Evolutionary conservation across 2,329 filamentous ascomycete species (phyloP), one percentile per base, ranked within the genome.

Genomic region (Pestalotiopsis sp.): DNA sequence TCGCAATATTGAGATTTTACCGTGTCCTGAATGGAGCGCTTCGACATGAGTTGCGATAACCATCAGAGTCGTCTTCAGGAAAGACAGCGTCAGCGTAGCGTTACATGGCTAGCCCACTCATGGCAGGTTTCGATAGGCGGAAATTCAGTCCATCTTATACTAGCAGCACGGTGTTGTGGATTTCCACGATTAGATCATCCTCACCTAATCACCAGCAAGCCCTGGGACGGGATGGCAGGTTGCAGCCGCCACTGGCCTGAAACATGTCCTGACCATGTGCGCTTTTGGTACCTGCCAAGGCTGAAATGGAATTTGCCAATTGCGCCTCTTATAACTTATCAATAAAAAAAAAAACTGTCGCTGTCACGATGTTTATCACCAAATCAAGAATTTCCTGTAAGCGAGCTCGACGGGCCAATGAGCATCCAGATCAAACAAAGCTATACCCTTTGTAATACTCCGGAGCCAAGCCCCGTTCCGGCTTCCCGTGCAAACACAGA

Each of bases 391-490:
- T 52, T 52, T n/a, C 3, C 14, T 52, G 45, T 17, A 52, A 52
- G 45, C 45, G 45, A 52, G 45, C 45, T n/a, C 17, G 4, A 20
- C 45, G 17, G 20, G 59, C 59, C 59, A 62, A 62, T 62, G 20
- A 39, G 17, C 4, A n/a, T 27, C 14, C 39, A 12, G 38, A 13
- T 20, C 61, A 39, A 27, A 27, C 11, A 45, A 13, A 52, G 41
- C 61, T 64, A 64, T 64, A 64, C 61, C 31, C 61, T 45, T 62
- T 38, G 61, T 49, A 36, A 64, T 14, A 27, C 20, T 25, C 61
- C 61, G 61, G 39, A 64, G 39, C 61, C 61, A 64, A 64, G 38
- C 38, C 23, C 61, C 39, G 41, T 25, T 64, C 38, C 31, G 59
- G 59, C 9, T 62, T 36, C 14, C 59, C 59, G 59, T 62, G 17